phyloP scores from a whole-genome alignment of 352 stramenopile genomes.

The Globisporangium mamillatum region DNA sequence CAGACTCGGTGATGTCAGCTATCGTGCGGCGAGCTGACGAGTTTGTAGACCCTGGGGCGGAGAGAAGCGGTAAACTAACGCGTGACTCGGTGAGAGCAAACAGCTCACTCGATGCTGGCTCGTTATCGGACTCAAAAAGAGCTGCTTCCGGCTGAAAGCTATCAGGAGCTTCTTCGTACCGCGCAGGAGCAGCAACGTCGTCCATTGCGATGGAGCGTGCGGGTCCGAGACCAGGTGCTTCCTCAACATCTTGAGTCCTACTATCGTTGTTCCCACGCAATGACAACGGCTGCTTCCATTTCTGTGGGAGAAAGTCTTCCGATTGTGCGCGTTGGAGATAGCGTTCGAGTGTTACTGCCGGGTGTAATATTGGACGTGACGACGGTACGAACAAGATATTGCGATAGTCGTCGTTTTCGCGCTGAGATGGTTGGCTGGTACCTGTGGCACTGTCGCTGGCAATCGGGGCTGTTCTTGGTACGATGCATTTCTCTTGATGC shows the following conservation, averaged over 20 bases:
- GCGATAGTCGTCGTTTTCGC: neutral
- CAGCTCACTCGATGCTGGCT: neutral
- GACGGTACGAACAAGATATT: conserved; percentile 9
- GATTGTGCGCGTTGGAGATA: conserved; percentile 7
- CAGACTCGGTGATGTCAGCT: neutral
- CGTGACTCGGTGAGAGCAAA: conserved; percentile 7
- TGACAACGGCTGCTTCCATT: neutral
- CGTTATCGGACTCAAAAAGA: neutral
- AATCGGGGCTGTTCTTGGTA: neutral
- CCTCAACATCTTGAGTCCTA: no score
- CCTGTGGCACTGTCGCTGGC: neutral
- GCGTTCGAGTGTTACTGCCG: conserved; percentile 7
- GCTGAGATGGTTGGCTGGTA: neutral
- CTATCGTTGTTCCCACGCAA: neutral
- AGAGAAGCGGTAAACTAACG: neutral
- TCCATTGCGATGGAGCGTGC: no score
- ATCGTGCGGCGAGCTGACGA: neutral
- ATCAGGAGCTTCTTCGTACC: neutral
- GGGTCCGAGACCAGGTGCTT: neutral
- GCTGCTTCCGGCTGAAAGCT: neutral
- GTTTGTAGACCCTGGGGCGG: neutral
- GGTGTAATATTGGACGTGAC: conserved; percentile 1
- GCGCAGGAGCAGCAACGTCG: neutral
- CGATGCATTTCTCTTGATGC: conserved; percentile 3
- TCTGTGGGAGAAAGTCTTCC: neutral